A percentile compares a stretch with the other conserved stretches of the same genome.
These are phyloP conservation scores for Coelastrella sp. DNA, from an alignment of 139 green algal genomes.

Conservation along the genomic window DNA sequence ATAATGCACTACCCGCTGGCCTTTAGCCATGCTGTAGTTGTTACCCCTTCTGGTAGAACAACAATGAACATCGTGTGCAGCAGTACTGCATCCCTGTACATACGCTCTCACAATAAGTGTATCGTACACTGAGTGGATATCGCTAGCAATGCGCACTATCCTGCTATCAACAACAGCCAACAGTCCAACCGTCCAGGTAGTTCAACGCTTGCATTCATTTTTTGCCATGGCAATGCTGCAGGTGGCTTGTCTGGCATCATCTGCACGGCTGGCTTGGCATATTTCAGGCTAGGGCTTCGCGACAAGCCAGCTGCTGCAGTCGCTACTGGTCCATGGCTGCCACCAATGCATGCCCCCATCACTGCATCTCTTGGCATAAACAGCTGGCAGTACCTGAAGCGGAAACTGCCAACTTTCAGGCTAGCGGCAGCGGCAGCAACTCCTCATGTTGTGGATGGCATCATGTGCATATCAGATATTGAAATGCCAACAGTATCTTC, in stretches of 20 bases:
- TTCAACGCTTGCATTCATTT: neutral
- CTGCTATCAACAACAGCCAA: neutral
- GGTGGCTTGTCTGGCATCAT: neutral
- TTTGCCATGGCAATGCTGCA: neutral
- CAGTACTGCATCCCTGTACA: neutral
- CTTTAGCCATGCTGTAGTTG: neutral
- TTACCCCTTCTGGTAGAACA: too few relatives aligned
- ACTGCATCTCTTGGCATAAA: neutral
- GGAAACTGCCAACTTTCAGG: neutral
- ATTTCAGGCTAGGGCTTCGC: constrained; percentile 16
- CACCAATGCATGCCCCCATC: too few relatives aligned
- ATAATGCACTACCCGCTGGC: neutral
- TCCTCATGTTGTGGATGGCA: neutral
- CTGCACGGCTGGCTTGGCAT: neutral
- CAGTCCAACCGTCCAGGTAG: neutral
- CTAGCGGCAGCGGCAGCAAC: neutral
- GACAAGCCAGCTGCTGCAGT: neutral
- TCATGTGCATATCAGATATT: neutral
- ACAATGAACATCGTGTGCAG: too few relatives aligned
- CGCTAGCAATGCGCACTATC: too few relatives aligned
- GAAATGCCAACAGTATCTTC: neutral
- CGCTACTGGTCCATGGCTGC: neutral
- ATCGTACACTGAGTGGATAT: neutral
- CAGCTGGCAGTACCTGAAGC: neutral
- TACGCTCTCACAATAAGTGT: neutral